Conservation (phyloP, 2,329 filamentous ascomycete species). For the Beauveria scarabaeidicola region DNA sequence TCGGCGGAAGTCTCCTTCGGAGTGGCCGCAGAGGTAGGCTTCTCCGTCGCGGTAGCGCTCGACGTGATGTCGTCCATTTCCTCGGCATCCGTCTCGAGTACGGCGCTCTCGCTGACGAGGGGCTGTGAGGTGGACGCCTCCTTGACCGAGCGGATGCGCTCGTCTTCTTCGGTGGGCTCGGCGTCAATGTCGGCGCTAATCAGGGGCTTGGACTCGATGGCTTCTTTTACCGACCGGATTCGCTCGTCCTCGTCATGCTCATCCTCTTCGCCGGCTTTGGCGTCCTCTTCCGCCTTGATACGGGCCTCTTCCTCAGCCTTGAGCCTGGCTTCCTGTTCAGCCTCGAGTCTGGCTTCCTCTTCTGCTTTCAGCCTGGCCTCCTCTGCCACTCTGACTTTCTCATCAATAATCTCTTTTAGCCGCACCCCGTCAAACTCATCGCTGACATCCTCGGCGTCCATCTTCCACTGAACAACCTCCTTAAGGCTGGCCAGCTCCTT, state of each 20-base stretch:
- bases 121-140: not conserved
- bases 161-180: not conserved
- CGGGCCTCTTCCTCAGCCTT: constrained; percentile 14
- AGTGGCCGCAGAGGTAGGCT: not conserved
- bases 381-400: constrained; percentile 22
- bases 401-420: constrained; percentile 41
- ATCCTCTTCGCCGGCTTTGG: constrained; percentile 14
- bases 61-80: not conserved
- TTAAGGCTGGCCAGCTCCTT: constrained; percentile 73
- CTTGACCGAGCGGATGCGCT: not conserved
- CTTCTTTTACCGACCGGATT: constrained; percentile 16
- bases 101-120: not conserved
- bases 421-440: constrained; percentile 69
- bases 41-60: not conserved
- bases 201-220: constrained; percentile 4
- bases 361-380: constrained; percentile 22
- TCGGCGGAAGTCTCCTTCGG: not conserved
- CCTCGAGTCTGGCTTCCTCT: constrained; percentile 12
- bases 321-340: constrained; percentile 17
- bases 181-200: not conserved
- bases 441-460: constrained; percentile 61
- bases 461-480: constrained; percentile 77
- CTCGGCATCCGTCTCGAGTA: not conserved
- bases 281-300: constrained; percentile 19
- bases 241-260: constrained; percentile 12